Base-by-base conservation (phyloP, 495 filamentous ascomycete genomes). In the Aspergillus wentii region DNA sequence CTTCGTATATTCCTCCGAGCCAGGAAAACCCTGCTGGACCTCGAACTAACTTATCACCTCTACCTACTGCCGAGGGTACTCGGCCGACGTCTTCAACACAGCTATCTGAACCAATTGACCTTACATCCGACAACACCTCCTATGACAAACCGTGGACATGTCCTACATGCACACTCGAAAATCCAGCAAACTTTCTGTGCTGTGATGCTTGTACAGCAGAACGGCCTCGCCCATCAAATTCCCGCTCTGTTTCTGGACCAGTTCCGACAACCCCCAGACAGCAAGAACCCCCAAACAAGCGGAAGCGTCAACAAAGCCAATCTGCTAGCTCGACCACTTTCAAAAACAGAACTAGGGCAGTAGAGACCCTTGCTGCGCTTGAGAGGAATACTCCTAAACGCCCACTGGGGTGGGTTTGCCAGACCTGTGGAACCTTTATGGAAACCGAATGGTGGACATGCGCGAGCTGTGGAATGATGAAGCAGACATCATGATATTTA, bases 361-460 rank as follows among this genome's bases (percentile, higher is more conserved):
- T 64, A 1, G 58, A 70, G 14, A 51, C 57, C 0, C 54, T 76
- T 1, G 49, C 56, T 21, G 43, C 52, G 0, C 40, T 74, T 5
- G 64, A 72, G 5, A 57, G 59, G 7, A 44, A 60, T 33, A 46
- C 61, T 25, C 52, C 69, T 7, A 62, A 68, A 36, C 53, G 68
- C 29, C 66, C 71, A 10, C 72, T 82, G 13, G 64, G 67, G 3
- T 94, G 88, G 89, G 56, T 76, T 10, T 95, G 89, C 35, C 60
- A 67, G 27, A 64, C 59, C 16, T 90, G 86, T 43, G 76, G 75
- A 2, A 74, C 69, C 3, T 71, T 72, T 27, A 84, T 86, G 71
- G 79, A 87, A 38, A 66, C 64, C 16, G 73, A 82, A 41, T 89
- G 83, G 84, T 87, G 82, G 84, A 84, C 82, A n/a, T 88, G 85